Base-by-base conservation (phyloP, 2,329 filamentous ascomycete genomes). In the Neoascochyta sp. region DNA sequence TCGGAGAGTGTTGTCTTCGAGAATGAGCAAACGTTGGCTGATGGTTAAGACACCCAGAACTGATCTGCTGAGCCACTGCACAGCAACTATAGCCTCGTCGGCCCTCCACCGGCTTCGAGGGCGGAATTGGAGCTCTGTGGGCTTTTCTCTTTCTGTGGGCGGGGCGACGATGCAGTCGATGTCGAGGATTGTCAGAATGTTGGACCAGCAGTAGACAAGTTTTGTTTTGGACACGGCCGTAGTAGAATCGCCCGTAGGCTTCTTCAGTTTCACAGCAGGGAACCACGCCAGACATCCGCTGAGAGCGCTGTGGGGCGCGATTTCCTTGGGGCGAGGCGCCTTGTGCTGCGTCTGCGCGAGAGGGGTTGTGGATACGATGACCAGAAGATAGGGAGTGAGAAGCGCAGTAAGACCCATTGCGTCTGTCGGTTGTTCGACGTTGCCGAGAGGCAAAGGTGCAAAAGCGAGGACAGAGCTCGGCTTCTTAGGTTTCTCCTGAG, bases 251-350 rank as follows among this genome's bases (percentile, higher is more conserved):
- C 76, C 69, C 7, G 87, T 81, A 7, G 79, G 75, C 10, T 78
- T 76, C 62, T 96, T 96, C 23, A 98, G 70, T 54, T 86, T 92
- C 24, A 98, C 92, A 2, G 89, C 88, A 2, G 92, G 92, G 57
- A 98, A 98, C 92, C 92, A 98, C 18, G 92, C 88, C 27, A 98
- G 66, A 50, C 90, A 95, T 3, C 90, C 93, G 27, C 86, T 95
- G 75, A 98, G 81, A 11, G 90, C 81, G 54, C 88, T 86, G 57
- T 98, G 90, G 2, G 86, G 85, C 16, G 80, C 80, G 7, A 96
- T 79, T 45, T 96, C 90, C 57, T 93, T 96, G 4, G 92, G 90
- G 15, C 92, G 75, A 2, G 87, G 80, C 12, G 87, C 81, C 65
- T 98, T 98, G 63, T 95, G 86, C 57, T 98, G 92, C 1, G 92